Evolutionary conservation across 2,329 filamentous ascomycete species (phyloP).

Genomic region (Talaromyces sp.): DNA sequence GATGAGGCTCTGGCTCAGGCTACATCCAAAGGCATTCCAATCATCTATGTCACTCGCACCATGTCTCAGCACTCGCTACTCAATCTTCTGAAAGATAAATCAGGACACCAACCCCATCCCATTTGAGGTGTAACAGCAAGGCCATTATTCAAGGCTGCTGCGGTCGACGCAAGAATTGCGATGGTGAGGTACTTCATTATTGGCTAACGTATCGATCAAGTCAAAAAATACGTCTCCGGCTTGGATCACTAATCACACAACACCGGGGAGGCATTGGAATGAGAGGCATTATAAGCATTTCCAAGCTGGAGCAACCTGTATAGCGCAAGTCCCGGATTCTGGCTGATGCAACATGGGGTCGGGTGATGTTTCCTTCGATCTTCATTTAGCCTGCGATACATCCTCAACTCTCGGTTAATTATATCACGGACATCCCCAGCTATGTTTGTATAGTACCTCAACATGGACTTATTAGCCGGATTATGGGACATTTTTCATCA

Average conservation of each 20-base stretch:
- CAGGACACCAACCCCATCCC: conserved; percentile 14
- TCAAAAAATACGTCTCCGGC: neutral
- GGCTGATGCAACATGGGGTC: neutral
- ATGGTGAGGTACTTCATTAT: neutral
- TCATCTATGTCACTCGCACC: conserved; percentile 20
- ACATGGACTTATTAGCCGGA: neutral
- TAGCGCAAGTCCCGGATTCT: neutral
- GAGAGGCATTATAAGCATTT: neutral
- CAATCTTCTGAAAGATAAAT: neutral
- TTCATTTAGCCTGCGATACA: neutral
- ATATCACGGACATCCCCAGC: neutral
- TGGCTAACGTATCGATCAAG: neutral
- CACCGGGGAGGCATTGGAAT: neutral
- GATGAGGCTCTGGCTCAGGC: conserved; percentile 50
- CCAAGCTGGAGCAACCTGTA: neutral
- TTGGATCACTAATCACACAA: neutral
- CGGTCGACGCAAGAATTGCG: neutral
- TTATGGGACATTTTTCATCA: no score
- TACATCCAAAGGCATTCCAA: conserved; percentile 49
- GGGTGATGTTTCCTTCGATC: neutral
- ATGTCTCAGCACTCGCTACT: neutral
- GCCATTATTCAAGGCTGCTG: conserved; percentile 6
- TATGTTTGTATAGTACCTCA: neutral
- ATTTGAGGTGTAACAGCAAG: conserved; percentile 16
- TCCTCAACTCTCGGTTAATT: neutral